Evolutionary conservation across 2,329 filamentous ascomycete genomes (phyloP).

Genomic region (Colletotrichum tropicicola): DNA sequence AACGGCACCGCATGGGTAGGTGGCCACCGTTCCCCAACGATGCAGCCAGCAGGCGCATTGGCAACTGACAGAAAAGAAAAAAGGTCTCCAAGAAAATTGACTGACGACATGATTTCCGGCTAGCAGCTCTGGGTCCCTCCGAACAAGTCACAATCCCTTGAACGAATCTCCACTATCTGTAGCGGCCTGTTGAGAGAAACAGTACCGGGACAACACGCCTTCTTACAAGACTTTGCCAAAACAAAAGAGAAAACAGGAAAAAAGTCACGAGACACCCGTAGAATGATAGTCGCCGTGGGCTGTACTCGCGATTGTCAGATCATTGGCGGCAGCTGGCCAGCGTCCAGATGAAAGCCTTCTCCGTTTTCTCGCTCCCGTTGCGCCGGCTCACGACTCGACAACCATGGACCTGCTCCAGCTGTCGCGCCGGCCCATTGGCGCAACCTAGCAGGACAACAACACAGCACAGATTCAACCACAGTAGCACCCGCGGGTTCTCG

Average conservation of each 20-base stretch:
- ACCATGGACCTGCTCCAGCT: conserved; percentile 57
- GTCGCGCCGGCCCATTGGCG: conserved; percentile 39
- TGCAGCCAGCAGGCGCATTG: not conserved
- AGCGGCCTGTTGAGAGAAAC: conserved; percentile 18
- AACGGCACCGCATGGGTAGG: not conserved
- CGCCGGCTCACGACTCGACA: conserved; percentile 46
- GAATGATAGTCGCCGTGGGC: conserved; percentile 24
- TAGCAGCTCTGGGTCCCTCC: conserved; percentile 18
- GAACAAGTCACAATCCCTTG: too few relatives aligned
- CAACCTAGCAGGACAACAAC: conserved; percentile 42
- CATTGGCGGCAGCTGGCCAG: conserved; percentile 27
- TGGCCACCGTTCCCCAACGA: conserved; percentile 12
- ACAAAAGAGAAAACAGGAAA: not conserved
- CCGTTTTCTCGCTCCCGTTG: conserved; percentile 46
- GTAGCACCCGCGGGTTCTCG: conserved; percentile 37
- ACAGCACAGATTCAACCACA: conserved; percentile 33
- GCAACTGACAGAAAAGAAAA: conserved; percentile 29
- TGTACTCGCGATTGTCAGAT: conserved; percentile 14
- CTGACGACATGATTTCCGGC: conserved; percentile 22
- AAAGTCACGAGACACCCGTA: not conserved
- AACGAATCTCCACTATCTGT: conserved; percentile 20
- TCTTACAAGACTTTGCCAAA: not conserved
- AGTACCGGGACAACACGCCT: not conserved
- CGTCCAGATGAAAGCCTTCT: conserved; percentile 52
- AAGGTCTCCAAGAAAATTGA: conserved; percentile 22